A percentile compares a stretch with the other conserved stretches of the same genome.
These are phyloP conservation scores for Suillus variegatus DNA, from an alignment of 768 basidiomycete genomes.

Conservation along the genomic window DNA sequence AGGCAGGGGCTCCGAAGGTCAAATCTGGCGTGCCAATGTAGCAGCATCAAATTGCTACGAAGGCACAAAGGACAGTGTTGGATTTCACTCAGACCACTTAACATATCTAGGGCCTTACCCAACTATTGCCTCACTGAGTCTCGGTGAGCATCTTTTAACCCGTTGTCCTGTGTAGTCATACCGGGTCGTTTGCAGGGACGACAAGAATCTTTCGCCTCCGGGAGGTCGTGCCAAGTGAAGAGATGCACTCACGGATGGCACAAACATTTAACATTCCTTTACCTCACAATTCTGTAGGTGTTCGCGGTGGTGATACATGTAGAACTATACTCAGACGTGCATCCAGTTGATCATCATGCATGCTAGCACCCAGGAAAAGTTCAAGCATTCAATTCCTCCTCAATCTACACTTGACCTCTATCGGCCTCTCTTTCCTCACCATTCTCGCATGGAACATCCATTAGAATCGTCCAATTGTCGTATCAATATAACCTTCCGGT, in stretches of 20 bases:
- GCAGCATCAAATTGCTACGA: slow-evolving; percentile 86
- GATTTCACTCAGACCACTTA: slow-evolving; percentile 79
- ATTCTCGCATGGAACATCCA: slow-evolving; percentile 17
- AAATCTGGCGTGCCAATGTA: slow-evolving; percentile 77
- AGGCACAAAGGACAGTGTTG: slow-evolving; percentile 80
- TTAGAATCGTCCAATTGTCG: slow-evolving; percentile 61
- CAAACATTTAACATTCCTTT: slow-evolving; percentile 79
- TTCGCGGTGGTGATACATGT: neutral
- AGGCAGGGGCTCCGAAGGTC: slow-evolving; percentile 28
- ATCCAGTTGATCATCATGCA: slow-evolving; percentile 83
- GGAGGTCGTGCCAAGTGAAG: slow-evolving; percentile 71
- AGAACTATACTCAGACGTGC: slow-evolving; percentile 4
- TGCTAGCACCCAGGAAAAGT: slow-evolving; percentile 78
- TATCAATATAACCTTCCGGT: slow-evolving; percentile 86
- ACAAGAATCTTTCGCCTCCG: slow-evolving; percentile 70
- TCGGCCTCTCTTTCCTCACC: slow-evolving; percentile 54
- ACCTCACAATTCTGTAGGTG: slow-evolving; percentile 73
- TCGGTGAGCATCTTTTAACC: slow-evolving; percentile 47
- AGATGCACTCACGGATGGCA: slow-evolving; percentile 55
- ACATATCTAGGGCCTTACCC: slow-evolving; percentile 84
- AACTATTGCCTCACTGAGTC: slow-evolving; percentile 82
- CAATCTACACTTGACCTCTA: slow-evolving; percentile 72
- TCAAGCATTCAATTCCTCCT: slow-evolving; percentile 79
- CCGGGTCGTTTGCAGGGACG: slow-evolving; percentile 47
- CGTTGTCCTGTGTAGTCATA: neutral